Percentiles rank a stretch among this genome's conserved stretches.
Conservation (phyloP, 352 stramenopile genomes). For the Peronospora tabacina region DNA sequence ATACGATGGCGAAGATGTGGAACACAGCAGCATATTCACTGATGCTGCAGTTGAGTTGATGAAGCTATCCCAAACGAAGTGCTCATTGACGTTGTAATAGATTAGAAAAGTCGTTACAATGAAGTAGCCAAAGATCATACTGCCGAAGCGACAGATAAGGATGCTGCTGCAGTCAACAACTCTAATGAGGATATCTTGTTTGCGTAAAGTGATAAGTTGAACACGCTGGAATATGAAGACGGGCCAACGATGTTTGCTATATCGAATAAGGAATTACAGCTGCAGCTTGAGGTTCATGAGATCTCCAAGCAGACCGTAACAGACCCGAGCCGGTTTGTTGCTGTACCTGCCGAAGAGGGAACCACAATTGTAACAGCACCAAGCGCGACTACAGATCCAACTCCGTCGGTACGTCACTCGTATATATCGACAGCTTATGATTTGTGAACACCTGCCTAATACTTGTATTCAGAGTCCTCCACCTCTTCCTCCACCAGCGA, state of each 20-base stretch:
- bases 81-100: neutral
- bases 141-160: neutral
- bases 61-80: neutral
- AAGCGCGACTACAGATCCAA: constrained; percentile 2
- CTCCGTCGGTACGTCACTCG: constrained; percentile 17
- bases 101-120: too few species aligned
- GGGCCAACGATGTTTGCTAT: constrained; percentile 1
- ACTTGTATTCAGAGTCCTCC: constrained; percentile 33
- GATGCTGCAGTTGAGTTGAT: constrained; percentile 37
- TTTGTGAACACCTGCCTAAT: neutral
- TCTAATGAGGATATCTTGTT: constrained; percentile 24
- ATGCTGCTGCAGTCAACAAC: neutral
- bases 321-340: neutral
- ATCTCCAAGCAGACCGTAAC: neutral
- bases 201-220: neutral
- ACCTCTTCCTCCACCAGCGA: constrained; percentile 39
- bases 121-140: too few species aligned
- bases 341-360: neutral
- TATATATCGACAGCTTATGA: neutral
- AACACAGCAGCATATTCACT: constrained; percentile 29
- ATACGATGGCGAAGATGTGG: neutral
- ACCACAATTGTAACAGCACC: too few species aligned
- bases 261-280: neutral
- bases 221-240: constrained; percentile 19
- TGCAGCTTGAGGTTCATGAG: constrained; percentile 3